Base-by-base conservation (phyloP, 345 rosid species). In the Conringia planisiliqua region DNA sequence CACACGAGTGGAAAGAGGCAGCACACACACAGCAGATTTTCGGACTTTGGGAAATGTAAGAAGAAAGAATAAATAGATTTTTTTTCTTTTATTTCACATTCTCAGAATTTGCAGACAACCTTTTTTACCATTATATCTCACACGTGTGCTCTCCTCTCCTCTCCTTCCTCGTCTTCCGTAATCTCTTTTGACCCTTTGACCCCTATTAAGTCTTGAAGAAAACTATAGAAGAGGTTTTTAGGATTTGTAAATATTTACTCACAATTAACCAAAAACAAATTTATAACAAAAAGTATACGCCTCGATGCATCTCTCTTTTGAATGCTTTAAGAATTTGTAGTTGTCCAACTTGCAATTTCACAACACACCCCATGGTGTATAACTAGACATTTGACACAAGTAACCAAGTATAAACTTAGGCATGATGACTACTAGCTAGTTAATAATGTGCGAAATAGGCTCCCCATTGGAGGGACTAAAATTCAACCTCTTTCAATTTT, bases 1-100 rank as follows among this genome's bases (percentile, higher is more conserved):
- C 82, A 85, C 81, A 83, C 87, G 86, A 81, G 86, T 68, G 66
- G 59, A 66, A 56, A 65, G 62, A 51, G 43, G 32, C 33, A 26
- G 57, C 40, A 62, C 50, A 62, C 12, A 42, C 57, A 24, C 7
- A 39, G 82, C 68, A 43, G 33, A 14, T 24, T 40, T 60, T 66
- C 4, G 62, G 68, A 63, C 81, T 32, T 82, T 36, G 86, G 89
- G 63, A 85, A 85, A 36, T 59, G 86, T 51, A 44, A 27, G 57
- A 71, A 50, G 14, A 36, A 46, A 43, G 3, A 70, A 17, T 16
- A 30, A 44, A 56, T 24, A 26, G 17, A 4, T 52, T 52, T 33
- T 42, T 26, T 74, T 3, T 26, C 3, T 38, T 16, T 46, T 8
- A 4, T 47, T 51, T 17, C 17, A 39, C 73, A 51, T 56, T 48